phyloP scores from a whole-genome alignment of 2,329 filamentous ascomycete species.

The Ceratocystis diversiconidia region DNA sequence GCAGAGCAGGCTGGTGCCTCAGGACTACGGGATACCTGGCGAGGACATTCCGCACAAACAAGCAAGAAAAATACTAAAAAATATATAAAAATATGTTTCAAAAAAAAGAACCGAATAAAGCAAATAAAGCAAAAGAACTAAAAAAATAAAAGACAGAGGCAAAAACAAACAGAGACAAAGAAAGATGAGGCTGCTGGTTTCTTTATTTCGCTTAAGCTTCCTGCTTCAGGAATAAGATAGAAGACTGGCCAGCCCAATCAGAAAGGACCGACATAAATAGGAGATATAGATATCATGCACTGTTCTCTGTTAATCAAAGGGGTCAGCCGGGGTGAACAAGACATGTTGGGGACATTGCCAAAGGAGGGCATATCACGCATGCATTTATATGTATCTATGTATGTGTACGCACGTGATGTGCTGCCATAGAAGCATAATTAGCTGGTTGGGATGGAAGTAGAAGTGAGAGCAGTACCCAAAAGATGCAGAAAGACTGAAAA shows the following conservation, averaged over 20 bases:
- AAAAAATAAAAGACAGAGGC: not conserved
- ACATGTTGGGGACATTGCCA: not conserved
- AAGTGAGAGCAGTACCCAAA: too few species aligned
- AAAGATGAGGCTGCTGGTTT: not conserved
- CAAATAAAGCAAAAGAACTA: not conserved
- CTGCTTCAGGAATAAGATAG: not conserved
- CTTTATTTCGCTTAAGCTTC: slow-evolving; percentile 3
- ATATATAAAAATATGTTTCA: too few species aligned
- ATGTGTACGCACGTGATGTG: not conserved
- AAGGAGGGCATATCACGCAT: not conserved
- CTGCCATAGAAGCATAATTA: not conserved
- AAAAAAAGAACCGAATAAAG: too few species aligned
- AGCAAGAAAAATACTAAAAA: too few species aligned
- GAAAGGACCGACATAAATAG: not conserved
- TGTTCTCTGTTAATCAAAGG: not conserved
- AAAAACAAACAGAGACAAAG: not conserved
- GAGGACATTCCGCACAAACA: too few species aligned
- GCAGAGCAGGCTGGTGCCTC: too few species aligned
- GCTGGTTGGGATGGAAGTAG: too few species aligned
- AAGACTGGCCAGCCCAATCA: not conserved
- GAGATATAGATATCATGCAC: too few species aligned
- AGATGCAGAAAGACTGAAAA: too few species aligned
- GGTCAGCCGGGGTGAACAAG: not conserved
- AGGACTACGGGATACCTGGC: too few species aligned
- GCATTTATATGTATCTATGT: too few species aligned